phyloP scores from a whole-genome alignment of 495 filamentous ascomycete species.

The Hyaloscypha finlandica region DNA sequence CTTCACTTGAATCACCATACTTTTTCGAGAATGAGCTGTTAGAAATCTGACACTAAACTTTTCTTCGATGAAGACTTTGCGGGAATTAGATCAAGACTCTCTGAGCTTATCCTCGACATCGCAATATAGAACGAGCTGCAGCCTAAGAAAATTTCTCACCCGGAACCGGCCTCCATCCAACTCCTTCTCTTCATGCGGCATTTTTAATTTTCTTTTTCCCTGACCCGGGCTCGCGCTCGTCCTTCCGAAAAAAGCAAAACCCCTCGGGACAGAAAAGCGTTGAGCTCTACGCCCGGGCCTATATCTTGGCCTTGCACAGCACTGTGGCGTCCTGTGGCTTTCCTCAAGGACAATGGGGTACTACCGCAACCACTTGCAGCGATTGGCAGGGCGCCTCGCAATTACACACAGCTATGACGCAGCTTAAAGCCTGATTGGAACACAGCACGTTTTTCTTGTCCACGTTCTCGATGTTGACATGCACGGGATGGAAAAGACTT shows the following conservation, averaged over 20 bases:
- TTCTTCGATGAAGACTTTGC: too few species aligned
- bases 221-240: neutral
- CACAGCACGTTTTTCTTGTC: neutral
- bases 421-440: neutral
- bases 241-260: neutral
- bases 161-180: neutral
- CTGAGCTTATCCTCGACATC: too few species aligned
- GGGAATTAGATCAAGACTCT: too few species aligned
- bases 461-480: neutral
- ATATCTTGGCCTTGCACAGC: neutral
- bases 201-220: neutral
- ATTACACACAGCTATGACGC: conserved; percentile 11
- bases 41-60: too few species aligned
- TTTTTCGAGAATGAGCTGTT: too few species aligned
- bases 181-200: neutral
- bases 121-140: too few species aligned
- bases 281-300: neutral
- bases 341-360: neutral
- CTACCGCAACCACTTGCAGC: neutral
- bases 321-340: neutral
- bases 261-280: neutral
- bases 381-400: neutral
- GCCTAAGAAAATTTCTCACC: neutral
- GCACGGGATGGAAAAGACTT: conserved; percentile 1
- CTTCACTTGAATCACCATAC: too few species aligned